Base-by-base conservation (phyloP, 2,329 filamentous ascomycete genomes). In the Hymenoscyphus albidus region DNA sequence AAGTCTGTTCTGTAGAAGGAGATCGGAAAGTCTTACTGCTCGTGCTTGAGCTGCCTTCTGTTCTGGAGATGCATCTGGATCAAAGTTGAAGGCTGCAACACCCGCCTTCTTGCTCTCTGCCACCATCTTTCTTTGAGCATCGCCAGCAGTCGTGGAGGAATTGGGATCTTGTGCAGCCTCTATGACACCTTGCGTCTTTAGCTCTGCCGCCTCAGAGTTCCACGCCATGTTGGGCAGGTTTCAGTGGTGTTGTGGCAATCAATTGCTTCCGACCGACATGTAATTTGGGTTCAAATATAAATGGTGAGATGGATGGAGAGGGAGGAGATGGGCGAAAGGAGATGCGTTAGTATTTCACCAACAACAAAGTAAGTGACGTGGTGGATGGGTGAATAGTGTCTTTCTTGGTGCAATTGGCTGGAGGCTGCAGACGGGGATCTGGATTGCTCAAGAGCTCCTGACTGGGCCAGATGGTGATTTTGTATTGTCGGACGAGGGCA, bases 11-110 rank as follows among this genome's bases (percentile, higher is more conserved):
- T n/a, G 16, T 22, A 44, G 27, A 56, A 16, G 16, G 9, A 44
- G 13, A 59, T 27, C 38, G 59, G 32, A 27, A 2, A 2, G 35
- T 82, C 89, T 73, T 83, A 96, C 92, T 74, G 88, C 85, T 82
- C 84, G 82, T 27, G 90, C 88, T 75, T 93, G 91, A 39, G 89
- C 89, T 67, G 85, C 88, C 81, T 99, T 99, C 77, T 96, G 84
- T 76, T 93, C 91, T 0, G 89, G 84, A 55, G 83, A 88, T 54
- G 93, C 93, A 80, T 97, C 80, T 0, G 95, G 92, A 75, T 99
- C 85, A 79, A 98, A 99, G 67, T 88, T 85, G 76, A 91, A 95
- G 68, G 92, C 93, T 38, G 88, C 80, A 31, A 90, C 86, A 54
- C 95, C 95, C 13, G 89, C 91, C 72, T 90, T 89, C 73, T 83